These are phyloP conservation scores for Fusarium sororula DNA, from an alignment of 2,329 filamentous ascomycete genomes.

Conservation along the genomic window DNA sequence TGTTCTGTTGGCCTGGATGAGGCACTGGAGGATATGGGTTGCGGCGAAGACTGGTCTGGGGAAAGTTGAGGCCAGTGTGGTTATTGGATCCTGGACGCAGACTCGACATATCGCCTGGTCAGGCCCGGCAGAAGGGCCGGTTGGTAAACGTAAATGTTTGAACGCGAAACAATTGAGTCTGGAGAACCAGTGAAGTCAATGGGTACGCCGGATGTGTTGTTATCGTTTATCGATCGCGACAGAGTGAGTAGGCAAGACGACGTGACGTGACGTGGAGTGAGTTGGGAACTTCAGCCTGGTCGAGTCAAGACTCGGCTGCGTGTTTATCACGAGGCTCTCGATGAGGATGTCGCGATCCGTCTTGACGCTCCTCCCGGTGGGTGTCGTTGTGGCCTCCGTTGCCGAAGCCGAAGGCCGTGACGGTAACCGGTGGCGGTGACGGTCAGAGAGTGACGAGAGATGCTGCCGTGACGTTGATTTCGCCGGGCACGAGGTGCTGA, in stretches of 20 bases:
- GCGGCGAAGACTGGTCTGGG: constrained; percentile 61
- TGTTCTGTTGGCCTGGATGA: constrained; percentile 62
- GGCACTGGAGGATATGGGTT: constrained; percentile 55
- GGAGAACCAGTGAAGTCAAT: neutral
- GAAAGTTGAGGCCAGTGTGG: constrained; percentile 63
- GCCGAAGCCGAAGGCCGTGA: constrained; percentile 33
- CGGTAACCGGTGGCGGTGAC: constrained; percentile 35
- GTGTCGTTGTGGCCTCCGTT: constrained; percentile 28
- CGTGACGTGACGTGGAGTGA: constrained; percentile 36
- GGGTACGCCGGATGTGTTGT: constrained; percentile 17
- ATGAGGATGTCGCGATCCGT: constrained; percentile 22
- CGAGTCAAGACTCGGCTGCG: constrained; percentile 4
- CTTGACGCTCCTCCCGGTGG: constrained; percentile 18
- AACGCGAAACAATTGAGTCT: constrained; percentile 16
- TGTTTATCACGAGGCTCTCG: constrained; percentile 25
- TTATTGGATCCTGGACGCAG: constrained; percentile 61
- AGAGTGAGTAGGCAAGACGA: constrained; percentile 18
- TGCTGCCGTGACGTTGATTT: constrained; percentile 34
- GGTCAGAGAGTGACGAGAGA: constrained; percentile 24
- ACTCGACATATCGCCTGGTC: constrained; percentile 55
- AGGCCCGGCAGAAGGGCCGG: constrained; percentile 35
- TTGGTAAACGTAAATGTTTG: constrained; percentile 20
- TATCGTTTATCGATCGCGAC: constrained; percentile 22
- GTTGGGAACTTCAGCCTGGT: neutral
- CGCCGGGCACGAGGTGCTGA: constrained; percentile 35